phyloP scores from a whole-genome alignment of 208 protist species.

The Trypanosoma cruzi region DNA sequence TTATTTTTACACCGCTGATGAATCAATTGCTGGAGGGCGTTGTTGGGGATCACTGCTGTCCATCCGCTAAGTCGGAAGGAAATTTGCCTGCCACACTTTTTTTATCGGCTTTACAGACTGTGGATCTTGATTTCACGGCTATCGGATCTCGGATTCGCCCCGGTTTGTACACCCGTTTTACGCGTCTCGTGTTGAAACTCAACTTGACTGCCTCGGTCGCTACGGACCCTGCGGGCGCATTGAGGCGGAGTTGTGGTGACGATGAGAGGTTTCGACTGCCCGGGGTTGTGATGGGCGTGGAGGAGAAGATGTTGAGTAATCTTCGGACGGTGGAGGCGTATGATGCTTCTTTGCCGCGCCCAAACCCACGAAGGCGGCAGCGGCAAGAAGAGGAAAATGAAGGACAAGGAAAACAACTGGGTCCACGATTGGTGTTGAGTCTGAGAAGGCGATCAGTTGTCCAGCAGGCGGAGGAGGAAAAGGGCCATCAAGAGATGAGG shows the following conservation, averaged over 20 bases:
- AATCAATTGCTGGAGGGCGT: conserved; percentile 25
- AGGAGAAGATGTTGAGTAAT: background rate
- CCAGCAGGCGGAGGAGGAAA: background rate
- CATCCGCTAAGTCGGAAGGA: background rate
- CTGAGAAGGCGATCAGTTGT: background rate
- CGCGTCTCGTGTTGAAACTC: background rate
- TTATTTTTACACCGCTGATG: conserved; percentile 27
- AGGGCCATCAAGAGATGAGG: background rate
- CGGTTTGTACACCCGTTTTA: conserved; percentile 8
- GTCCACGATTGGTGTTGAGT: conserved; percentile 10
- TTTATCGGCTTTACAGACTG: background rate
- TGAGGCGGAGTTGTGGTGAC: conserved; percentile 1
- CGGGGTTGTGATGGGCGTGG: background rate
- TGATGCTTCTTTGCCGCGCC: conserved; percentile 3
- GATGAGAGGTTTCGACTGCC: background rate
- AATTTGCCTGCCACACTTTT: background rate
- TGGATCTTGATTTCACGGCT: background rate
- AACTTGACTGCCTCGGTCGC: background rate
- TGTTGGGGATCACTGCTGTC: background rate
- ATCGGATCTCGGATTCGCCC: conserved; percentile 3
- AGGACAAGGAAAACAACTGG: background rate
- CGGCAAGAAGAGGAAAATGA: background rate
- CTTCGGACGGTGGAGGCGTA: conserved; percentile 3
- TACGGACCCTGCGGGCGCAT: background rate
- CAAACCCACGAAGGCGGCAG: background rate